Evolutionary conservation across 2,329 filamentous ascomycete genomes (phyloP), one percentile per base, ranked within the genome.

Genomic region (Aspergillus uvarum): DNA sequence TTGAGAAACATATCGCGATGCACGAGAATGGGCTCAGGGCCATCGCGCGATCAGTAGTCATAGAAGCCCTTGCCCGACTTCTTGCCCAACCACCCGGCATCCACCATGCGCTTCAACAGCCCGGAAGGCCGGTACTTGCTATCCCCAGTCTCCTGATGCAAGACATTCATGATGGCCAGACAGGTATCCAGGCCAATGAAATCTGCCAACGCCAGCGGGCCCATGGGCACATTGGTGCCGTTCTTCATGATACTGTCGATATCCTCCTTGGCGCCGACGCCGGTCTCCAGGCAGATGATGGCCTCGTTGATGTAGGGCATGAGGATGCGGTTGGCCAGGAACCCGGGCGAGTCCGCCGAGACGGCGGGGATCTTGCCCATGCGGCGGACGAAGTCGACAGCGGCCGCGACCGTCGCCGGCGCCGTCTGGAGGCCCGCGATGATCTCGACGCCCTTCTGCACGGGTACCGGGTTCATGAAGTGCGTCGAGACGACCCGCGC

Each of bases 221-320:
- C 95, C 95, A 99, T 99, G 24, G 95, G 95, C 47, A 99, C 95
- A 73, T 96, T 96, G 22, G 95, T 99, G 51, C 95, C 95, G 69
- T 97, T 97, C 85, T 96, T 98, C 95, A 99, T 99, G 70, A 99
- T 99, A 65, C 85, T 88, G 73, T 99, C 95, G 66, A 99, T 99
- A 65, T 94, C 90, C 72, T 98, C 93, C 68, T 90, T 89, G 65
- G 86, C 85, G 19, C 95, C 95, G 0, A 99, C 87, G 3, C 91
- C 91, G 0, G 95, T 97, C 80, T 99, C 95, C 14, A 99, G 82
- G 77, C 95, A 99, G 65, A 96, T 94, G 68, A 99, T 83, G 8
- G 96, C 95, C 80, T 99, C 95, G 75, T 99, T 99, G 81, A 99
- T 97, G 75, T 99, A 99, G 0, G 95, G 95, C 95, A 99, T 99